Conservation (phyloP, 1,139 yeast species). For the Candida albicans region DNA sequence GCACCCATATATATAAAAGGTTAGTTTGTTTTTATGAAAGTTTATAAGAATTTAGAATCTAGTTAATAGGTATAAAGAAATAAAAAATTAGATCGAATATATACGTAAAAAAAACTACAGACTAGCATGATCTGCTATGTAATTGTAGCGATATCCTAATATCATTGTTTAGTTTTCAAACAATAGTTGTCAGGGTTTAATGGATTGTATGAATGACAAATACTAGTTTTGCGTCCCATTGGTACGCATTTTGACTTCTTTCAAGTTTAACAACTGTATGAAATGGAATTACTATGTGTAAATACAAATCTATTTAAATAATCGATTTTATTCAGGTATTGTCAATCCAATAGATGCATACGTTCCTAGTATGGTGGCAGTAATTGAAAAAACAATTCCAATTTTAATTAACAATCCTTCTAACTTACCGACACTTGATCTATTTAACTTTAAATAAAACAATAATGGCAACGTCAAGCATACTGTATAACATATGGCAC, state of each 20-base stretch:
- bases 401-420: slow-evolving; percentile 41
- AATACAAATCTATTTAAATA: background rate
- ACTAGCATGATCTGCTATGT: too few relatives aligned
- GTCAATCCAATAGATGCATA: slow-evolving; percentile 16
- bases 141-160: too few relatives aligned
- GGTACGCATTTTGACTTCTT: too few relatives aligned
- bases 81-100: too few relatives aligned
- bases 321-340: slow-evolving; percentile 4
- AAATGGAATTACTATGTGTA: background rate
- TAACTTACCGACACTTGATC: slow-evolving; percentile 38
- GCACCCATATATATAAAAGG: background rate
- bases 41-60: too few relatives aligned
- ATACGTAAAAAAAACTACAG: too few relatives aligned
- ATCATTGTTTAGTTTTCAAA: too few relatives aligned
- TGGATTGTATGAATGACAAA: too few relatives aligned
- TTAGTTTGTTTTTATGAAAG: background rate
- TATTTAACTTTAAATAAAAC: slow-evolving; percentile 64
- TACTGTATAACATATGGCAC: slow-evolving; percentile 76
- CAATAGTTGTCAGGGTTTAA: too few relatives aligned
- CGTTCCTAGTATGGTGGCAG: slow-evolving; percentile 54
- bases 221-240: too few relatives aligned
- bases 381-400: slow-evolving; percentile 47
- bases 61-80: too few relatives aligned
- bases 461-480: slow-evolving; percentile 76
- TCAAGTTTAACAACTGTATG: too few relatives aligned